phyloP scores from a whole-genome alignment of 1,284 basidiomycete species.

The Sporisorium sorghi region DNA sequence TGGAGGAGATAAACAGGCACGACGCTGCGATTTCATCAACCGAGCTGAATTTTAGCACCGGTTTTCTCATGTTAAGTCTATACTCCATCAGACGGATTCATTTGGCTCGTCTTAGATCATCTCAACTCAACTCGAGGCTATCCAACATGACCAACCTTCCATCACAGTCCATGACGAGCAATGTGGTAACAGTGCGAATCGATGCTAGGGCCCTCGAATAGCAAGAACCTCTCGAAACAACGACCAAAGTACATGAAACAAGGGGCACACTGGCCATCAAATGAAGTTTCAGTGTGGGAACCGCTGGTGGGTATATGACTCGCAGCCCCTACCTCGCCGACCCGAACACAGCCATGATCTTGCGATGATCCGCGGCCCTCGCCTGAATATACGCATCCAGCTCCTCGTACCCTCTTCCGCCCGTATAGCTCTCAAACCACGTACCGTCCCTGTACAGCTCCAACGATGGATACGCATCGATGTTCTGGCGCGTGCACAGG shows the following conservation, averaged over 20 bases:
- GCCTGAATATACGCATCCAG: conserved; percentile 42
- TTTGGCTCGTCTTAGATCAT: not conserved
- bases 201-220: not conserved
- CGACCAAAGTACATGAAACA: not conserved
- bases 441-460: conserved; percentile 56
- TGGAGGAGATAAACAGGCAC: conserved; percentile 5
- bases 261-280: not conserved
- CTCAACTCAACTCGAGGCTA: not conserved
- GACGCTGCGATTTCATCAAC: not conserved
- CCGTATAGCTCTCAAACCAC: conserved; percentile 37
- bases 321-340: too few species aligned
- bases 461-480: conserved; percentile 51
- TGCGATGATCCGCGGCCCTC: conserved; percentile 40
- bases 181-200: too few species aligned
- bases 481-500: conserved; percentile 56
- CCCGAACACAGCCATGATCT: conserved; percentile 15
- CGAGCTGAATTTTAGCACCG: not conserved
- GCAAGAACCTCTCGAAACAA: not conserved
- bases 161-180: not conserved
- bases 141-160: not conserved
- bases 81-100: too few species aligned
- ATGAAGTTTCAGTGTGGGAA: not conserved
- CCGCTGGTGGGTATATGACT: too few species aligned
- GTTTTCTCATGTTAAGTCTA: not conserved
- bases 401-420: conserved; percentile 32